Evolutionary conservation across 2,329 filamentous ascomycete species (phyloP), one percentile per base, ranked within the genome.

Genomic region (Colletotrichum brevisporum): DNA sequence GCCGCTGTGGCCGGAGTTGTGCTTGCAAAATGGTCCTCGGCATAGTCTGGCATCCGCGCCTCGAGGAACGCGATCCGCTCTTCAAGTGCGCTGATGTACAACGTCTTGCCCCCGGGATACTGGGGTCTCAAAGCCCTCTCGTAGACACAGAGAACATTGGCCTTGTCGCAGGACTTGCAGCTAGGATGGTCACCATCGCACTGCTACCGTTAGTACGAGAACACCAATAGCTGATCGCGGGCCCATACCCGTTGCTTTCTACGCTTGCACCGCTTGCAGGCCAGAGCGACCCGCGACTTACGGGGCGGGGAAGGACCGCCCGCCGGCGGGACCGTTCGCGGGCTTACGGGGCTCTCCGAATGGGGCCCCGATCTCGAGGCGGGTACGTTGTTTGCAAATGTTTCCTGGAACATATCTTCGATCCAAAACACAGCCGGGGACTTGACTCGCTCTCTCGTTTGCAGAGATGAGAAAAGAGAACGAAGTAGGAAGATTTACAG

Each of bases 61-160:
- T 77, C 75, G 4, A 77, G 71, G 6, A 77, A 77, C 1, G 75
- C 75, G 18, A 77, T 77, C 0, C 75, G 72, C 62, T 77, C 75
- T 39, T 77, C 75, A 6, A 77, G 59, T 1, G 73, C 75, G 6
- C 68, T 74, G 71, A 76, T 76, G 62, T 76, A 76, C 73, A 73
- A 41, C 3, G 75, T 73, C 48, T 76, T 76, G 3, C 74, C 75
- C 0, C 75, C 75, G 1, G 75, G 75, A 31, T 76, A 76, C 31
- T 74, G 75, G 5, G 75, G 75, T 2, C 75, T 71, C 1, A 76
- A 51, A 2, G 73, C 60, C 1, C 72, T 69, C 68, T 76, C 74
- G 31, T 76, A 76, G 26, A 75, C 41, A 36, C 75, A 76, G 0
- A 63, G 26, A 0, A 69, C 64, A 15, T 64, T 69, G 2, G 73